Percentiles rank a stretch among this genome's conserved stretches.
These are phyloP conservation scores for Adansonia rubrostipa DNA, from an alignment of 441 rosid species.

Conservation along the genomic window DNA sequence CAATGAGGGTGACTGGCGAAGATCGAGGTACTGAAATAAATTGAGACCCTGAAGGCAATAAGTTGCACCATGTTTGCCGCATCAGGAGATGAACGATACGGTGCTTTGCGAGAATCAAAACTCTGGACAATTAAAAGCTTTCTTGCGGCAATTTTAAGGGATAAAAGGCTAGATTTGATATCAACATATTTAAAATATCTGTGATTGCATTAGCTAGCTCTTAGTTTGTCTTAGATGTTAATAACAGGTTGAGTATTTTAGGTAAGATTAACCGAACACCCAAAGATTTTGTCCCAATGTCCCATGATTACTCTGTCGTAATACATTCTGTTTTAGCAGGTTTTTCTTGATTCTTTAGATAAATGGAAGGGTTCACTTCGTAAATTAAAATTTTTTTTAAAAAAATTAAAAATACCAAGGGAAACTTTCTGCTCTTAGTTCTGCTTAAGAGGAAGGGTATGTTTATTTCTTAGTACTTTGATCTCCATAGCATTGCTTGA, in stretches of 20 bases:
- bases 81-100: neutral
- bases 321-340: neutral
- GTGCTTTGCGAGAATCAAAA: no score
- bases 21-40: neutral
- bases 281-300: neutral
- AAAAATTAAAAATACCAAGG: no score
- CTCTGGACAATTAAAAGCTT: neutral
- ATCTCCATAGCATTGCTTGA: neutral
- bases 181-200: neutral
- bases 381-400: neutral
- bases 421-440: neutral
- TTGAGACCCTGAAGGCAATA: neutral
- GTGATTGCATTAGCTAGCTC: neutral
- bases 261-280: no score
- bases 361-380: neutral
- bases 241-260: neutral
- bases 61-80: neutral
- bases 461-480: neutral
- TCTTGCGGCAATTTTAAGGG: neutral
- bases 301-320: neutral
- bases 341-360: neutral
- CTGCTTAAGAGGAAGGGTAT: neutral
- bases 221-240: no score
- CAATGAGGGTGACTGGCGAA: no score
- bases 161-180: neutral